Evolutionary conservation across 306 rosid genomes (phyloP).

Genomic region (Sicyos edulis): DNA sequence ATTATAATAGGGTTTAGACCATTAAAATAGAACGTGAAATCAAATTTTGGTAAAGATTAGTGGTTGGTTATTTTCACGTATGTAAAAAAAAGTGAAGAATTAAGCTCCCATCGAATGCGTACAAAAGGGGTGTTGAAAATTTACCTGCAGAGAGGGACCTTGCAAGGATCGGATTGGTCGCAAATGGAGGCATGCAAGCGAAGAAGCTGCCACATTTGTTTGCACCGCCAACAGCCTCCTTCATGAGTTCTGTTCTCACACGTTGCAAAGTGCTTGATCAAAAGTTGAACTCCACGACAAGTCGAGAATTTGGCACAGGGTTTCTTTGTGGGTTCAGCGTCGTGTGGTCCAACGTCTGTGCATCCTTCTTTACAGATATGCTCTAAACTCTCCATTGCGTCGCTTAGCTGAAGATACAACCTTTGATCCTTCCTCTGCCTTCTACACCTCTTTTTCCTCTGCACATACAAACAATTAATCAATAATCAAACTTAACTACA

Average conservation of each 20-base stretch:
- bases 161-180: constrained; percentile 39
- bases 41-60: neutral
- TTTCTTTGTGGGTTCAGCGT: constrained; percentile 36
- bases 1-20: neutral
- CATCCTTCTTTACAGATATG: constrained; percentile 58
- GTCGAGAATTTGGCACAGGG: constrained; percentile 36
- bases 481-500: neutral
- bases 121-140: neutral
- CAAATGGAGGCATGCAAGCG: constrained; percentile 53
- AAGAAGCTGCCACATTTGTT: constrained; percentile 58
- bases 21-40: neutral
- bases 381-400: constrained; percentile 50
- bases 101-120: neutral
- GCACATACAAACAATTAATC: neutral
- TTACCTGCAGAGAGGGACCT: constrained; percentile 52
- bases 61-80: neutral
- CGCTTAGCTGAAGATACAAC: constrained; percentile 41
- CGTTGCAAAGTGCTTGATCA: constrained; percentile 43
- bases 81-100: neutral
- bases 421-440: constrained; percentile 40
- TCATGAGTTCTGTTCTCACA: constrained; percentile 42
- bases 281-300: constrained; percentile 48
- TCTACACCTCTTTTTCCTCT: constrained; percentile 37
- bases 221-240: constrained; percentile 53
- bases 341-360: constrained; percentile 46